phyloP scores from a whole-genome alignment of 2,329 filamentous ascomycete species.

The Venturia pyrina region DNA sequence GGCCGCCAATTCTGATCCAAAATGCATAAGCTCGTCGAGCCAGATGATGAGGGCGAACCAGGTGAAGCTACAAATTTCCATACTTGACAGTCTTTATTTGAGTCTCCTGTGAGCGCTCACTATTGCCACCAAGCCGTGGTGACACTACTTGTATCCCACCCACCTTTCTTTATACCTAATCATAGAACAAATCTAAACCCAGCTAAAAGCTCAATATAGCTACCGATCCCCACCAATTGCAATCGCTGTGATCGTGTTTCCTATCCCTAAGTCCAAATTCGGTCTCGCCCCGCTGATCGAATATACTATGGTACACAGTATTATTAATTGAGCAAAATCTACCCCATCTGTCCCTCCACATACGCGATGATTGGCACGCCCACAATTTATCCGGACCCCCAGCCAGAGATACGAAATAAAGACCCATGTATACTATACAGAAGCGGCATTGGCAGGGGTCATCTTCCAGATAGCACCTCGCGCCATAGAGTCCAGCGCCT shows the following conservation, averaged over 20 bases:
- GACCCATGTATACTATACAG: neutral
- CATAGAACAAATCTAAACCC: neutral
- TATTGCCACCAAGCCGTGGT: neutral
- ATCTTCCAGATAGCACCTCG: neutral
- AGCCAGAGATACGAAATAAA: neutral
- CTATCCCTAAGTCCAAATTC: neutral
- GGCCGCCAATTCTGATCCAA: neutral
- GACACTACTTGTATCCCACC: neutral
- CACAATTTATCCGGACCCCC: neutral
- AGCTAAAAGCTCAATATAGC: neutral
- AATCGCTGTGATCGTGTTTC: neutral
- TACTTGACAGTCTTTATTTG: neutral
- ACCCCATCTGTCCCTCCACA: neutral
- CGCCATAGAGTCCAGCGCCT: neutral
- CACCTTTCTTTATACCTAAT: neutral
- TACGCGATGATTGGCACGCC: neutral
- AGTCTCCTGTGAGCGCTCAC: neutral
- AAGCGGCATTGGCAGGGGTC: neutral
- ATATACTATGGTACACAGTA: no score
- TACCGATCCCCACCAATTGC: neutral
- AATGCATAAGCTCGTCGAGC: neutral
- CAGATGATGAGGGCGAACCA: constrained; percentile 8
- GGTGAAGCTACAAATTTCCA: neutral
- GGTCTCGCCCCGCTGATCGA: neutral
- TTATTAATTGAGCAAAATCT: neutral